phyloP scores from a whole-genome alignment of 2,329 filamentous ascomycete genomes.

The Hymenoscyphus occultus region DNA sequence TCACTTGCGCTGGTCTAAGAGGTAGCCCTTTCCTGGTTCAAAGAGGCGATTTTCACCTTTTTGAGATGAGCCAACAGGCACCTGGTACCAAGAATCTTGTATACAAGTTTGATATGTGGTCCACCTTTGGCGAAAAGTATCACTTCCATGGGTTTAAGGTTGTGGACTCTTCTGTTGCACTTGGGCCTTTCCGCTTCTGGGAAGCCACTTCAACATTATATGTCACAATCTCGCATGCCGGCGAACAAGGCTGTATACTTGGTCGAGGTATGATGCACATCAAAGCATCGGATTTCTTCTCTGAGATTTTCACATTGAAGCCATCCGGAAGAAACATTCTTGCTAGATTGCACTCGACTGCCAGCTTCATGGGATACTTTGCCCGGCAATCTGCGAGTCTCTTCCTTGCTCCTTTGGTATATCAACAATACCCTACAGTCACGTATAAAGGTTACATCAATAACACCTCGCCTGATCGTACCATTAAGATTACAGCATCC shows the following conservation, averaged over 20 bases:
- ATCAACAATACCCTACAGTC: constrained; percentile 52
- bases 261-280: constrained; percentile 60
- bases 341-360: constrained; percentile 44
- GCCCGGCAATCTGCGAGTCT: constrained; percentile 50
- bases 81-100: constrained; percentile 57
- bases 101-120: constrained; percentile 60
- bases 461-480: constrained; percentile 44
- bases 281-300: constrained; percentile 50
- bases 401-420: constrained; percentile 53
- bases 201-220: constrained; percentile 60
- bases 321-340: constrained; percentile 48
- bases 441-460: constrained; percentile 52
- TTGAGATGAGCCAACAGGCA: constrained; percentile 50
- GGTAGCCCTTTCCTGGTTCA: constrained; percentile 61
- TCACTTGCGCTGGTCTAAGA: constrained; percentile 52
- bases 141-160: constrained; percentile 62
- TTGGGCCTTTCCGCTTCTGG: constrained; percentile 57
- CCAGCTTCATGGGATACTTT: constrained; percentile 55
- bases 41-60: constrained; percentile 55
- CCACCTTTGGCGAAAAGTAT: constrained; percentile 49
- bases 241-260: constrained; percentile 39
- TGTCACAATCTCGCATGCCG: constrained; percentile 50
- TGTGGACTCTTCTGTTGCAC: constrained; percentile 57
- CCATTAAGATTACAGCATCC: constrained; percentile 46
- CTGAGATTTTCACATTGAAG: constrained; percentile 53